Evolutionary conservation across 768 basidiomycete species (phyloP), one percentile per base, ranked within the genome.

Genomic region (Boletus insuetus): DNA sequence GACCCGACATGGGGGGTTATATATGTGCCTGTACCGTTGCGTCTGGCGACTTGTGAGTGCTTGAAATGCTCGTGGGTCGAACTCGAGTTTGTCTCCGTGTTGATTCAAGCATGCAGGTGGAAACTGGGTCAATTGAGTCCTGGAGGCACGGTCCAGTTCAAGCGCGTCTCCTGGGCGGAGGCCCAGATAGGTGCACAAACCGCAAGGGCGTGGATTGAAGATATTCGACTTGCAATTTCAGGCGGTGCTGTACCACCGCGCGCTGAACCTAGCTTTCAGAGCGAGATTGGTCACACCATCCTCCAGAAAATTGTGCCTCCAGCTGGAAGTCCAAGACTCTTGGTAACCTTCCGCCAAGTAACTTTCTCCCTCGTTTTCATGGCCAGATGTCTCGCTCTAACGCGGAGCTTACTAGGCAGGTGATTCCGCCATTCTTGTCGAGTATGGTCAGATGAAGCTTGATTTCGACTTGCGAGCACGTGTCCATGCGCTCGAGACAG

Each of bases 41-140:
- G 6, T 72, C 77, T 3, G 75, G 73, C 1, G 83, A 85, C 17
- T 61, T 78, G 84, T 83, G 58, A 49, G 78, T 67, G 14, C 17
- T 19, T 42, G 6, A 35, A 17, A 10, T 16, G 12, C 16, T 42
- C 12, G 24, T 29, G 43, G 20, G 6, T 39, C 32, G 5, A 13
- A 10, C 34, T 40, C 10, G 2, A 34, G 22, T 40, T 24, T 24
- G 26, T 35, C 6, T 1, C 22, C 6, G 10, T 50, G 13, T 22
- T 43, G 22, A 51, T 55, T n/a, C 16, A 11, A n/a, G 16, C 7
- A 35, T 12, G 11, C 51, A 83, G 84, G 71, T 88, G 85, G 85
- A 85, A 86, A 59, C 55, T 87, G 7, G 87, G 87, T 0, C 87
- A 89, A 63, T 60, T 87, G 26, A 73, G 77, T 19, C 80, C 86